Percentiles rank a stretch among this genome's conserved stretches.
phyloP scores from a whole-genome alignment of 208 protist genomes.

The Borovskyia barvae region DNA sequence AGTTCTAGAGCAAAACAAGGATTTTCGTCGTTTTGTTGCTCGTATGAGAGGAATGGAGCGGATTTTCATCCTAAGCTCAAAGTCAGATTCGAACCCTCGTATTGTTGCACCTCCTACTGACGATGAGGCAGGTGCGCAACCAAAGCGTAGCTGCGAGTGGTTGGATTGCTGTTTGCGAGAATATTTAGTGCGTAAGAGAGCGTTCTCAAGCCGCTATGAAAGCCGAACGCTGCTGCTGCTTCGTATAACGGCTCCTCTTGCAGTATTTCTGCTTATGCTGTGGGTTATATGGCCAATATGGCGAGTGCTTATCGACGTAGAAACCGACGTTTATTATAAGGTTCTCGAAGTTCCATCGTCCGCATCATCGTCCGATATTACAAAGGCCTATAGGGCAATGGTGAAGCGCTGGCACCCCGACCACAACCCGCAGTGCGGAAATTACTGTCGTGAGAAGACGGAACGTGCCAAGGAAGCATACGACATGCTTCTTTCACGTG shows the following conservation, averaged over 20 bases:
- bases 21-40: slow-evolving; percentile 27
- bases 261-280: slow-evolving; percentile 30
- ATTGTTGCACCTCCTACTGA: slow-evolving; percentile 3
- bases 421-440: slow-evolving; percentile 68
- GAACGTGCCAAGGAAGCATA: slow-evolving; percentile 77
- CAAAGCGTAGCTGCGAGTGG: slow-evolving; percentile 25
- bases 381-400: slow-evolving; percentile 70
- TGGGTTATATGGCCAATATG: slow-evolving; percentile 72
- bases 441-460: slow-evolving; percentile 53
- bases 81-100: slow-evolving; percentile 1
- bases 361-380: slow-evolving; percentile 54
- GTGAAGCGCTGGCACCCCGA: slow-evolving; percentile 84
- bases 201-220: slow-evolving; percentile 33
- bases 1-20: slow-evolving; percentile 20
- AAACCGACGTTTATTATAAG: slow-evolving; percentile 58
- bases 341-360: slow-evolving; percentile 41
- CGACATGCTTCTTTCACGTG: slow-evolving; percentile 67
- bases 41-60: slow-evolving; percentile 25
- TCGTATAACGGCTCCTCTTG: slow-evolving; percentile 19
- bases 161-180: slow-evolving; percentile 68
- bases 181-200: slow-evolving; percentile 56
- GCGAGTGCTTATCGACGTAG: slow-evolving; percentile 73
- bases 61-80: slow-evolving; percentile 23
- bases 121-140: neutral
- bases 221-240: slow-evolving; percentile 20